Evolutionary conservation across 495 filamentous ascomycete genomes (phyloP), one percentile per base, ranked within the genome.

Genomic region (Aspergillus haitiensis): DNA sequence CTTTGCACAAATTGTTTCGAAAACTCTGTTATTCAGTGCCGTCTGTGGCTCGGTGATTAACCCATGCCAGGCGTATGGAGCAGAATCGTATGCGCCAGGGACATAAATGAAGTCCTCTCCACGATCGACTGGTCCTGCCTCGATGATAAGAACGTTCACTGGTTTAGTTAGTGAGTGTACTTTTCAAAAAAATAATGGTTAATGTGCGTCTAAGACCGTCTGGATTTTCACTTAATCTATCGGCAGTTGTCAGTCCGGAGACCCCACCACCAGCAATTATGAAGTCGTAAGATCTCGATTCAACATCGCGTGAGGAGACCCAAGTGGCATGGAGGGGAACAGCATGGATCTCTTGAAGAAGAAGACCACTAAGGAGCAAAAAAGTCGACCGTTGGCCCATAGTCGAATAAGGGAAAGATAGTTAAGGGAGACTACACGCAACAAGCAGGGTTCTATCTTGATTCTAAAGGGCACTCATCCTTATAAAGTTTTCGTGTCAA

Each of bases 11-110:
- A 52, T 35, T n/a, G 50, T 21, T 10, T 52, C 33, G 35, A 52
- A 52, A 33, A 52, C 50, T 5, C 50, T n/a, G 21, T 52, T 52
- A 35, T 52, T 52, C 12, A 52, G 11, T 39, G 12, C 33, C 35
- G 15, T 35, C 6, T 9, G 34, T 7, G 50, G 50, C 21, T 52
- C 34, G 12, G 32, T 39, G 13, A 10, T 16, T 39, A 52, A 18
- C 12, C 50, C 50, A 37, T 9, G 50, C 50, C 50, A 39, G 50
- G 13, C 5, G 21, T 39, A 39, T 3, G 50, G 50, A 6, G 15
- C 27, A 36, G 3, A 16, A 18, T 52, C 50, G 34, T 52, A 52
- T 18, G 33, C 32, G 6, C 34, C 33, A 33, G 34, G 50, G 12
- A 52, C 13, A 16, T 52, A 50, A 11, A 50, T 39, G 11, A 39